Percentiles rank a stretch among this genome's conserved stretches.
phyloP scores from a whole-genome alignment of 345 rosid genomes.

The Cochlearia excelsa region DNA sequence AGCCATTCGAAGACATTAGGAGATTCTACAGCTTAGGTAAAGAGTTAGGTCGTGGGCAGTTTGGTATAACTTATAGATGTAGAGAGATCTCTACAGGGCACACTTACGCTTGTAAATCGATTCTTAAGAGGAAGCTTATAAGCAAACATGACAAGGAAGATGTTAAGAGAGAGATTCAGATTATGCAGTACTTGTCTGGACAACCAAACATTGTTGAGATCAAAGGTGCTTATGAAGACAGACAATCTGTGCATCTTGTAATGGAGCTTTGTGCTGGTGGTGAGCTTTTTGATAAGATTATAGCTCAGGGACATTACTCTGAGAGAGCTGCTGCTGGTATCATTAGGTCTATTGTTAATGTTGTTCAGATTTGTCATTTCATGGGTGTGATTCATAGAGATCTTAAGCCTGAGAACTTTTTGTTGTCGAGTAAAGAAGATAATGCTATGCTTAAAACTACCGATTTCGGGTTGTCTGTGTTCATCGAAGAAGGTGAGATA shows the following conservation, averaged over 20 bases:
- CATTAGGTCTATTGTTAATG: slow-evolving; percentile 34
- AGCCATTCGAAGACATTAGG: slow-evolving; percentile 6
- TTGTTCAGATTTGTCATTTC: slow-evolving; percentile 62
- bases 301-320: not conserved
- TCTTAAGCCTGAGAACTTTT: slow-evolving; percentile 76
- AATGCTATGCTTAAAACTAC: slow-evolving; percentile 58
- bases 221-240: slow-evolving; percentile 1
- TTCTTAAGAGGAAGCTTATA: slow-evolving; percentile 5
- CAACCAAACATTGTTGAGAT: slow-evolving; percentile 3
- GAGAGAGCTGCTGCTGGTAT: slow-evolving; percentile 4
- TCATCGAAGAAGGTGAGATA: slow-evolving; percentile 29
- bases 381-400: slow-evolving; percentile 76
- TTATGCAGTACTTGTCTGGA: slow-evolving; percentile 6
- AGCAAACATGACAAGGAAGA: not conserved
- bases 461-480: slow-evolving; percentile 66
- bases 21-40: not conserved
- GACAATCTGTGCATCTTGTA: not conserved
- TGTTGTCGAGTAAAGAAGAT: slow-evolving; percentile 49
- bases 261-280: slow-evolving; percentile 2
- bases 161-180: slow-evolving; percentile 4
- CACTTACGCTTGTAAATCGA: slow-evolving; percentile 7
- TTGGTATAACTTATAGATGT: not conserved
- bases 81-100: not conserved
- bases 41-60: not conserved
- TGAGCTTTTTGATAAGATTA: not conserved